Evolutionary conservation across 2,329 filamentous ascomycete species (phyloP), one percentile per base, ranked within the genome.

Genomic region (Neonectria ditissima): DNA sequence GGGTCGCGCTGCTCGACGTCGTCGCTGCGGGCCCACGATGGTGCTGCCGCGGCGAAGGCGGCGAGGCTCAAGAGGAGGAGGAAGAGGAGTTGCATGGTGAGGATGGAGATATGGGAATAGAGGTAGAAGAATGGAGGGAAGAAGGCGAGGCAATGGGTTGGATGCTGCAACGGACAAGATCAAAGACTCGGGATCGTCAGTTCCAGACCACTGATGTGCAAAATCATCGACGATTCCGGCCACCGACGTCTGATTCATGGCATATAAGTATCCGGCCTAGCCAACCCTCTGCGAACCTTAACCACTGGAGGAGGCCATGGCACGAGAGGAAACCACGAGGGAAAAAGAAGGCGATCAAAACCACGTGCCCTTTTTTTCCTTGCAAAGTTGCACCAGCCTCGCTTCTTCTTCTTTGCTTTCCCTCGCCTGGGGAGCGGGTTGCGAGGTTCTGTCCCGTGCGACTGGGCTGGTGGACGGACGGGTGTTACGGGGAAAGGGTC

Each of bases 21-120:
- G n/a, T 37, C 34, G 14, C 16, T 5, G 14, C n/a, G n/a, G n/a
- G 1, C 7, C 37, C 8, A 24, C 8, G 44, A 28, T 2, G 63
- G 65, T 9, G 58, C 9, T 0, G 65, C 63, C 2, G 11, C 18
- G 2, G 47, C 39, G n/a, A 34, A 8, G 16, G 32, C 10, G 8
- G 60, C 16, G 34, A 37, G 34, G 14, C 34, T n/a, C 5, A 69
- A 8, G 24, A 65, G 3, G 22, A 63, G 7, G 20, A 70, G 10
- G 5, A 26, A 14, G 3, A 48, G 5, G 51, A 13, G 26, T 10
- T 50, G 1, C 68, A 69, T 69, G 1, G 32, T 26, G 11, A n/a
- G n/a, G n/a, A n/a, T n/a, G n/a, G n/a, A n/a, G n/a, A n/a, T n/a
- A n/a, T n/a, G n/a, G n/a, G n/a, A n/a, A n/a, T n/a, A n/a, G 28